Percentiles rank a stretch among this genome's conserved stretches.
phyloP scores from a whole-genome alignment of 257 asterid genomes.

The Scutellaria minor region DNA sequence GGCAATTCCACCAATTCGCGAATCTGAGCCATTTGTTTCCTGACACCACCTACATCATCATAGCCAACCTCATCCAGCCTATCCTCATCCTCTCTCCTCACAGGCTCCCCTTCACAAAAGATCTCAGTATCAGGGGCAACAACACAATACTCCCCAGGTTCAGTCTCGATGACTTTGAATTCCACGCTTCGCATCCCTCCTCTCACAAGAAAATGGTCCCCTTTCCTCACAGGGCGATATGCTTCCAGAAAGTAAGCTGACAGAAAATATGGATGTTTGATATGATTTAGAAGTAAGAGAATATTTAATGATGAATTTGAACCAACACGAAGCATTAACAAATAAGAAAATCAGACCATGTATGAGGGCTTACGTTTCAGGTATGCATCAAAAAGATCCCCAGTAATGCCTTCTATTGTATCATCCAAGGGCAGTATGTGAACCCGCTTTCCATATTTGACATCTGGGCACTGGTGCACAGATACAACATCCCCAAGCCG shows the following conservation, averaged over 20 bases:
- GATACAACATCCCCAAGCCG: constrained; percentile 83
- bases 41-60: constrained; percentile 63
- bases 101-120: constrained; percentile 64
- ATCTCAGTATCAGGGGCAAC: constrained; percentile 67
- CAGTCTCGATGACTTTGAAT: constrained; percentile 60
- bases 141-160: constrained; percentile 61
- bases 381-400: constrained; percentile 75
- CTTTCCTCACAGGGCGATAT: constrained; percentile 59
- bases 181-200: constrained; percentile 66
- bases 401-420: constrained; percentile 81
- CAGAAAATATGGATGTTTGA: background rate
- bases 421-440: constrained; percentile 81
- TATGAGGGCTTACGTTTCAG: constrained; percentile 61
- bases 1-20: constrained; percentile 64
- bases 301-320: background rate
- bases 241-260: constrained; percentile 60
- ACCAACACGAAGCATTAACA: too few species aligned
- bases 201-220: constrained; percentile 61
- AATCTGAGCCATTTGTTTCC: constrained; percentile 65
- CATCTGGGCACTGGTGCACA: constrained; percentile 89
- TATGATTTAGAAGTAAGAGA: background rate
- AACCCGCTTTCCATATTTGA: constrained; percentile 80
- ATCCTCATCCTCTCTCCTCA: constrained; percentile 62
- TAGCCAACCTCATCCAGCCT: constrained; percentile 61
- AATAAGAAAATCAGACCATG: background rate